Percentiles rank a stretch among this genome's conserved stretches.
These are phyloP conservation scores for Colletotrichum liaoningense DNA, from an alignment of 2,329 filamentous ascomycete genomes.

Conservation along the genomic window DNA sequence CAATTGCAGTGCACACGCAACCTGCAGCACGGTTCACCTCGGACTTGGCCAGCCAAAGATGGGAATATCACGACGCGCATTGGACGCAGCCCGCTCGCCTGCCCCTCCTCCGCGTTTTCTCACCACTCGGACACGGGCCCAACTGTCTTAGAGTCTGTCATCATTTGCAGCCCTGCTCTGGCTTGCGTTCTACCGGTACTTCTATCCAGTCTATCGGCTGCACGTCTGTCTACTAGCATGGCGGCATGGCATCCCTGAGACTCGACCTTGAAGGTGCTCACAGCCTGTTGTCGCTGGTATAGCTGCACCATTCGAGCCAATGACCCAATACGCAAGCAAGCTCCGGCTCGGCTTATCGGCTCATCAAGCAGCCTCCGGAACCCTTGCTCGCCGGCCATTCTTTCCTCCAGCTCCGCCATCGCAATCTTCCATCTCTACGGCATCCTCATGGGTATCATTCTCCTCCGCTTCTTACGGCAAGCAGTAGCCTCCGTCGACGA, in stretches of 20 bases:
- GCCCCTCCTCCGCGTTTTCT: background rate
- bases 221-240: background rate
- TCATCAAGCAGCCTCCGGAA: background rate
- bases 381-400: background rate
- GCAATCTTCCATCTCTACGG: background rate
- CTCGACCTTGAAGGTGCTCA: background rate
- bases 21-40: background rate
- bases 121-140: background rate
- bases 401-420: background rate
- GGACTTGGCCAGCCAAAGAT: background rate
- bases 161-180: background rate
- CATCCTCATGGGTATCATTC: background rate
- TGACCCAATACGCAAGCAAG: background rate
- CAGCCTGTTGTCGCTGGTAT: background rate
- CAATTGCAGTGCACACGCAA: background rate
- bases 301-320: background rate
- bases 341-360: background rate
- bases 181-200: background rate
- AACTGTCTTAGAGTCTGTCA: background rate
- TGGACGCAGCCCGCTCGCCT: background rate
- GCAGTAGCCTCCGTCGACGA: constrained; percentile 81
- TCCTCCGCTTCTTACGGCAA: constrained; percentile 50
- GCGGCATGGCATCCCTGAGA: background rate
- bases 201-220: background rate
- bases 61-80: constrained; percentile 10